Conservation (phyloP, 106 monocot species). For the Vanilla planifolia region DNA sequence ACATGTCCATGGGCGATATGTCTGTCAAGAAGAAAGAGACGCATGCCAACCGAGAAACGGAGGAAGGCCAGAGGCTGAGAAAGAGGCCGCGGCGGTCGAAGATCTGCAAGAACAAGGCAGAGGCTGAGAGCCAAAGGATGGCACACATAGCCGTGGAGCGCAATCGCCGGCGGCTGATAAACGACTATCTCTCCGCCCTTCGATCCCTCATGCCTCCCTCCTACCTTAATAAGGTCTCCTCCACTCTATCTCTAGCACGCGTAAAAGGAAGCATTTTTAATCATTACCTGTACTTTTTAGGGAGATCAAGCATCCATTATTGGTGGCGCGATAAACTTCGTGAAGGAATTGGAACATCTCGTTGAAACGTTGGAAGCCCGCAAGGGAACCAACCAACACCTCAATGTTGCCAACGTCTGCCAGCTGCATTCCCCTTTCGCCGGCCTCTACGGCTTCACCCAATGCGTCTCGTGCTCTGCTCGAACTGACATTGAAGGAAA, state of each 20-base stretch:
- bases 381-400: slow-evolving; percentile 14
- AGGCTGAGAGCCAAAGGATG: slow-evolving; percentile 64
- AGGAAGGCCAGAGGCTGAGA: background rate
- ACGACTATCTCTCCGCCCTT: slow-evolving; percentile 42
- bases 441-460: slow-evolving; percentile 49
- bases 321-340: slow-evolving; percentile 56
- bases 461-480: slow-evolving; percentile 22
- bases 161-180: slow-evolving; percentile 55
- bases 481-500: background rate
- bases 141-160: slow-evolving; percentile 64
- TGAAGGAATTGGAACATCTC: slow-evolving; percentile 56
- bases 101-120: slow-evolving; percentile 52
- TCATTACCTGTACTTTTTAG: slow-evolving; percentile 5
- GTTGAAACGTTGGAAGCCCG: slow-evolving; percentile 36
- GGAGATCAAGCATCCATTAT: slow-evolving; percentile 65
- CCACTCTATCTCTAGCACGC: too few relatives aligned
- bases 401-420: background rate
- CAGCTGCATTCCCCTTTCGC: slow-evolving; percentile 16
- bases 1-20: background rate
- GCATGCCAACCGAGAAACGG: background rate
- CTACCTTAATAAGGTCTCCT: slow-evolving; percentile 36
- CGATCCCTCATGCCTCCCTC: slow-evolving; percentile 53
- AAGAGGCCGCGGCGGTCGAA: slow-evolving; percentile 28
- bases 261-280: background rate
- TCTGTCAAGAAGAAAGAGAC: background rate